Percentiles rank a stretch among this genome's conserved stretches.
Conservation (phyloP, 2,329 filamentous ascomycete genomes). For the Didymella keratinophila region DNA sequence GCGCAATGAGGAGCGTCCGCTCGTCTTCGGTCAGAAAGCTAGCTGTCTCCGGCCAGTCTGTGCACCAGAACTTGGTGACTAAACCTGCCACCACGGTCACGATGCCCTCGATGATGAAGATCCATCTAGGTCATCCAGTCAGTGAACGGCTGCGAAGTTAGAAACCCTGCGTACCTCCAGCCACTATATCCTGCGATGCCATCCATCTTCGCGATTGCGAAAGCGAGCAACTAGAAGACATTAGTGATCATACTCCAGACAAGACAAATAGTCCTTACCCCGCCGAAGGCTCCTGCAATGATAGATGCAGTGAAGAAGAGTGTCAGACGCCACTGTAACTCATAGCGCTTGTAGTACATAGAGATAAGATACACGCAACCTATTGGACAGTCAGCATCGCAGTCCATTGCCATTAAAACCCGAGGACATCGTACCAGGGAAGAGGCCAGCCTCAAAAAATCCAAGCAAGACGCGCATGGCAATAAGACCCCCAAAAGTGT, state of each 20-base stretch:
- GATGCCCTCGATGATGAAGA: slow-evolving; percentile 44
- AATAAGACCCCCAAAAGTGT: slow-evolving; percentile 57
- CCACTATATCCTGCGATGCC: slow-evolving; percentile 54
- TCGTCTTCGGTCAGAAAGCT: slow-evolving; percentile 39
- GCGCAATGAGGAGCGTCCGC: slow-evolving; percentile 40
- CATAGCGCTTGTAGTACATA: slow-evolving; percentile 55
- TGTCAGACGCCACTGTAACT: slow-evolving; percentile 53
- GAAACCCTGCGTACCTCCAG: slow-evolving; percentile 38
- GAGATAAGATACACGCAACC: slow-evolving; percentile 45
- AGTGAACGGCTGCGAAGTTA: neutral
- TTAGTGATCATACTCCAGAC: neutral
- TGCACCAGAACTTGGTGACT: slow-evolving; percentile 59
- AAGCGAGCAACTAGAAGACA: slow-evolving; percentile 46
- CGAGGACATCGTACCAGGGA: slow-evolving; percentile 26
- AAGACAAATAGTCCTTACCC: slow-evolving; percentile 30
- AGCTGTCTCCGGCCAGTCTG: slow-evolving; percentile 57
- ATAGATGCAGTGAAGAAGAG: slow-evolving; percentile 54
- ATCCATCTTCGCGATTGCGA: slow-evolving; percentile 68
- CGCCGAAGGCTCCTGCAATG: slow-evolving; percentile 53
- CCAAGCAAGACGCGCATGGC: slow-evolving; percentile 54
- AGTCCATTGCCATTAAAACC: too few relatives aligned
- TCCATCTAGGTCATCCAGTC: slow-evolving; percentile 7
- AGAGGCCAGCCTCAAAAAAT: slow-evolving; percentile 51
- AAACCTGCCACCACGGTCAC: slow-evolving; percentile 50
- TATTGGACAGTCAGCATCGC: slow-evolving; percentile 9